Base-by-base conservation (phyloP, 768 basidiomycete species). In the Hericium erinaceus region DNA sequence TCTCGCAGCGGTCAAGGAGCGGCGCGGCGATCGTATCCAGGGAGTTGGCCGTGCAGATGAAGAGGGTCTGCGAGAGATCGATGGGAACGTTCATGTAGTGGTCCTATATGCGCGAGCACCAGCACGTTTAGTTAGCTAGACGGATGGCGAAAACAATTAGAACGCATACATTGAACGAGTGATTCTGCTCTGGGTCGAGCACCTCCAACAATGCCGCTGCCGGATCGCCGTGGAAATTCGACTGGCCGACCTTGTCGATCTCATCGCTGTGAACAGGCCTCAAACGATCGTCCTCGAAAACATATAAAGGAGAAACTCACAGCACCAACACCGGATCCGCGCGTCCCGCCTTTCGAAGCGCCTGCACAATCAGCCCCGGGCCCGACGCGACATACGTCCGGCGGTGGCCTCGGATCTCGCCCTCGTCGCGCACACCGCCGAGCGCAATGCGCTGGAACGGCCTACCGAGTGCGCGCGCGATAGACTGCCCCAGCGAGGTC, bases 401-500 rank as follows among this genome's bases (percentile, higher is more conserved):
- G 67, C 79, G 71, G 62, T 89, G 87, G 2, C 87, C 87, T 49
- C 87, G 75, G 52, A 89, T 86, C 68, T 88, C 87, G 0, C 91
- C 94, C 69, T 98, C 95, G 64, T 98, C 94, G 2, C 94, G 79
- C 8, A 97, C 91, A 33, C 95, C 94, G 11, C 94, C 94, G 0
- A 97, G 78, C 1, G 91, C 87, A 61, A 97, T 94, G 11, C 94
- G 83, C 64, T 95, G 88, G 78, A 95, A 97, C 2, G 92, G 92
- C 48, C 93, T 75, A 24, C 80, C 78, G 9, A 97, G 77, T 0
- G 92, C 87, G 44, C 83, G 84, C 3, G 94, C 94, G 28, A 98
- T 81, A 0, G 89, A 92, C 63, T 89, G 87, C 0, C 94, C 94
- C 2, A 98, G 82, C 1, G 90, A 92, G 0, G 93, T 97, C 72